Base-by-base conservation (phyloP, 495 filamentous ascomycete species). In the Usnea hakonensis region DNA sequence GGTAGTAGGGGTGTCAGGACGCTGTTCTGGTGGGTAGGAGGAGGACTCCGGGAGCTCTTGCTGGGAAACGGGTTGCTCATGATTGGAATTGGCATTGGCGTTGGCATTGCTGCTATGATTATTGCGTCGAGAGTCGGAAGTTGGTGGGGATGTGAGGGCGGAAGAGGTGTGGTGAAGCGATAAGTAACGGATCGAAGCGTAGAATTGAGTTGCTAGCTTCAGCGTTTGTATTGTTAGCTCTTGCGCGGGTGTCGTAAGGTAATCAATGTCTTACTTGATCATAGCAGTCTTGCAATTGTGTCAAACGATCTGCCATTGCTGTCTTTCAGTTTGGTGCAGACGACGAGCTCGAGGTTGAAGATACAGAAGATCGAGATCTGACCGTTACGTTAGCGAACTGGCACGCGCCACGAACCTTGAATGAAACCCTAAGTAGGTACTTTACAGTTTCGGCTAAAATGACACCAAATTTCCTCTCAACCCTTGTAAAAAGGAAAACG, bases 251-350 rank as follows among this genome's bases (percentile, higher is more conserved):
- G n/a, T 30, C 26, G 46, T 41, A 36, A 43, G 61, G 55, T 35
- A 19, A 19, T 40, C 17, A 43, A 46, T 50, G 38, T 44, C 57
- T 52, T 77, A 93, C 90, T 78, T 95, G 86, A 72, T 97, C 93
- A 60, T 95, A 87, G 71, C 90, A 89, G 72, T 95, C 91, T 78
- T 98, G 94, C 44, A 98, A 82, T 72, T 97, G 92, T 5, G 94
- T 96, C 43, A 98, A 83, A 48, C 87, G 83, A 74, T 98, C 94
- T 0, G 88, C 88, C 93, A 96, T 97, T 21, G 58, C 38, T 17
- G 23, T 40, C 23, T n/a, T n/a, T n/a, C n/a, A n/a, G n/a, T n/a
- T n/a, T n/a, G n/a, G n/a, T n/a, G n/a, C n/a, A n/a, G n/a, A n/a
- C n/a, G n/a, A n/a, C n/a, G n/a, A n/a, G n/a, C n/a, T n/a, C n/a